Evolutionary conservation across 208 protist species (phyloP).

Genomic region (Kentomonas sorsogonicus): DNA sequence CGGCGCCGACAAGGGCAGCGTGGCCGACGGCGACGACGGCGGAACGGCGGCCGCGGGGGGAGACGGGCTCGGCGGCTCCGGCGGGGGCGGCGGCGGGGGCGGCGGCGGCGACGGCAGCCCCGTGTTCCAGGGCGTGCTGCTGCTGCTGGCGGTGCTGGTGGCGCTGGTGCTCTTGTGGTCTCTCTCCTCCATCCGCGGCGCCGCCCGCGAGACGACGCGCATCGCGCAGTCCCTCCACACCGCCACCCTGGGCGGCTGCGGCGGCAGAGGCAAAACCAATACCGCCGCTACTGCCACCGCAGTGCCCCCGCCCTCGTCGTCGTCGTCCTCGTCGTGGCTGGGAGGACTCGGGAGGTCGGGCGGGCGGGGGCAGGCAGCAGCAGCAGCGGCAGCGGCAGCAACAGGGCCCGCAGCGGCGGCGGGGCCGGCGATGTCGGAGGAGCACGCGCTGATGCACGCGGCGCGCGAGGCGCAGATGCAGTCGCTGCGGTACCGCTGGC

Average conservation of each 20-base stretch:
- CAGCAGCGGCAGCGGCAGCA: not conserved
- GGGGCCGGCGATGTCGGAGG: conserved; percentile 25
- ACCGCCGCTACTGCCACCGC: too few species aligned
- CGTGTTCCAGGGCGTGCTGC: conserved; percentile 56
- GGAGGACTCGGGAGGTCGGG: too few species aligned
- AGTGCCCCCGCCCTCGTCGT: not conserved
- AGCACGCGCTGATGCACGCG: conserved; percentile 52
- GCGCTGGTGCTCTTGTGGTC: conserved; percentile 47
- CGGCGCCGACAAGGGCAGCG: conserved; percentile 7
- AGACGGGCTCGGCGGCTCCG: not conserved
- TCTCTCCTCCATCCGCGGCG: conserved; percentile 32
- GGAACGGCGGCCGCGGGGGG: not conserved
- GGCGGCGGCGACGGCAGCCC: conserved; percentile 17
- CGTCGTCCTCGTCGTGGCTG: too few species aligned
- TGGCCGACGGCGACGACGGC: conserved; percentile 5
- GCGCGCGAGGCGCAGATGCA: conserved; percentile 71
- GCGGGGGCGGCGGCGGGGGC: conserved; percentile 16
- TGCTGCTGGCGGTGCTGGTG: conserved; percentile 54
- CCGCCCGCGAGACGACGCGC: conserved; percentile 19
- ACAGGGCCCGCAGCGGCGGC: conserved; percentile 2
- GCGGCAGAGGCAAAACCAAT: not conserved
- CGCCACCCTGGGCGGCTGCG: too few species aligned
- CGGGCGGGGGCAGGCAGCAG: conserved; percentile 6
- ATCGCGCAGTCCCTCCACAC: conserved; percentile 21
- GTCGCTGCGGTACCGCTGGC: conserved; percentile 69